Evolutionary conservation across 2,329 filamentous ascomycete species (phyloP).

Genomic region (Capronia americana): DNA sequence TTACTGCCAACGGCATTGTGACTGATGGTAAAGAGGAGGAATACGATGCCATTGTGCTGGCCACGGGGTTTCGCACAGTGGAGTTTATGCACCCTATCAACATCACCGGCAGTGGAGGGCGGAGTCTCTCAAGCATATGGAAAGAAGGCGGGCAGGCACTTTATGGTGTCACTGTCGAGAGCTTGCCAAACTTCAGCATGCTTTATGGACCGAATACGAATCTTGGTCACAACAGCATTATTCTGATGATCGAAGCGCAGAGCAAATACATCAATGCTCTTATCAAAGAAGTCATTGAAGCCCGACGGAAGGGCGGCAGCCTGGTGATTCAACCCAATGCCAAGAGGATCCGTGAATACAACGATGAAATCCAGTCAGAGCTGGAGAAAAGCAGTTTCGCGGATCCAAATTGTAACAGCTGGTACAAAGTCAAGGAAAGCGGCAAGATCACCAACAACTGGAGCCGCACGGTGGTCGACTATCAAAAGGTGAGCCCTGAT

Average conservation of each 20-base stretch:
- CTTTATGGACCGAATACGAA: constrained; percentile 66
- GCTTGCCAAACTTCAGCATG: constrained; percentile 63
- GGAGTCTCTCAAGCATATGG: constrained; percentile 60
- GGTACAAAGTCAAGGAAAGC: constrained; percentile 62
- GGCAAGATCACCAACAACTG: constrained; percentile 66
- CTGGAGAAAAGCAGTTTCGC: constrained; percentile 58
- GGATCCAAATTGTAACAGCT: constrained; percentile 60
- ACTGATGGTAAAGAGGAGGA: constrained; percentile 53
- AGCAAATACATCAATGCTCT: constrained; percentile 60
- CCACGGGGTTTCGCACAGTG: constrained; percentile 65
- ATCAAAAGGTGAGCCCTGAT: constrained; percentile 53
- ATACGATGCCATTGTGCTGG: constrained; percentile 63
- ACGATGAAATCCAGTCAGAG: constrained; percentile 37
- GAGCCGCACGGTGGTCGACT: constrained; percentile 60
- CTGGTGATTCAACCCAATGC: constrained; percentile 56
- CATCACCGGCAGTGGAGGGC: constrained; percentile 55
- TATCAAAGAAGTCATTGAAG: constrained; percentile 57
- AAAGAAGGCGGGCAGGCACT: constrained; percentile 58
- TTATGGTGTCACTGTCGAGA: constrained; percentile 59
- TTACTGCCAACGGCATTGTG: constrained; percentile 57
- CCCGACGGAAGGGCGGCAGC: constrained; percentile 48
- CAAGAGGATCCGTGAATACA: constrained; percentile 31
- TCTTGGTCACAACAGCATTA: constrained; percentile 63
- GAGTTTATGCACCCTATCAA: constrained; percentile 66
- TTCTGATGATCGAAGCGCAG: constrained; percentile 68